Evolutionary conservation across 164 flowering plant species (phyloP).

Genomic region (Saururus chinensis): DNA sequence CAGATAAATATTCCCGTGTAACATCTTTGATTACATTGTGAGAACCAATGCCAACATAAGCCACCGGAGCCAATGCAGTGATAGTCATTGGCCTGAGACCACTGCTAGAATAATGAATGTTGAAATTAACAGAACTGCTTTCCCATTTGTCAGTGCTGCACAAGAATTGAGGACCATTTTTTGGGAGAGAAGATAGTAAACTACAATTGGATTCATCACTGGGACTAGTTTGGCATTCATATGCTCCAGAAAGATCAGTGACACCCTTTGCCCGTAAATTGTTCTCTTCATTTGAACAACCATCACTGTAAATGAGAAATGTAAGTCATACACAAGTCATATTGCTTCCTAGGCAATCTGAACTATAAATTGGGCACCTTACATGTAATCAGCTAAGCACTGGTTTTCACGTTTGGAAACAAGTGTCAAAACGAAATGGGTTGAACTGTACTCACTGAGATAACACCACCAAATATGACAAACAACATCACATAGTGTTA

Average conservation of each 20-base stretch:
- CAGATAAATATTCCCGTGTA: slow-evolving; percentile 41
- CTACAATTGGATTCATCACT: slow-evolving; percentile 1
- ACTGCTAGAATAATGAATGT: slow-evolving; percentile 21
- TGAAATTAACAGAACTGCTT: slow-evolving; percentile 15
- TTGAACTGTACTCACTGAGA: slow-evolving; percentile 34
- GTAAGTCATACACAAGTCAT: neutral
- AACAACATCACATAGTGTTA: neutral
- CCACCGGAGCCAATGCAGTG: slow-evolving; percentile 58
- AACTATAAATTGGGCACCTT: slow-evolving; percentile 11
- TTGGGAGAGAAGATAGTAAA: slow-evolving; percentile 5
- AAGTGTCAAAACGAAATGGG: slow-evolving; percentile 38
- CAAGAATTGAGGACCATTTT: slow-evolving; percentile 11
- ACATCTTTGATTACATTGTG: slow-evolving; percentile 34
- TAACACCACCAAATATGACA: slow-evolving; percentile 12
- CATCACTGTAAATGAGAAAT: slow-evolving; percentile 29
- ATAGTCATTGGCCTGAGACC: slow-evolving; percentile 44
- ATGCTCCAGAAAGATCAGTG: neutral
- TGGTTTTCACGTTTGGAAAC: slow-evolving; percentile 20
- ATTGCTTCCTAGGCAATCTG: neutral
- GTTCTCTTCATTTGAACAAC: slow-evolving; percentile 11
- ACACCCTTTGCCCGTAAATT: slow-evolving; percentile 6
- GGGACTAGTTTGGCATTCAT: neutral
- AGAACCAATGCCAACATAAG: slow-evolving; percentile 43
- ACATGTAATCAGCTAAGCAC: slow-evolving; percentile 61
- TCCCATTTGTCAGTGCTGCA: slow-evolving; percentile 6